Base-by-base conservation (phyloP, 1,139 yeast genomes). In the Lodderomyces margitis region DNA sequence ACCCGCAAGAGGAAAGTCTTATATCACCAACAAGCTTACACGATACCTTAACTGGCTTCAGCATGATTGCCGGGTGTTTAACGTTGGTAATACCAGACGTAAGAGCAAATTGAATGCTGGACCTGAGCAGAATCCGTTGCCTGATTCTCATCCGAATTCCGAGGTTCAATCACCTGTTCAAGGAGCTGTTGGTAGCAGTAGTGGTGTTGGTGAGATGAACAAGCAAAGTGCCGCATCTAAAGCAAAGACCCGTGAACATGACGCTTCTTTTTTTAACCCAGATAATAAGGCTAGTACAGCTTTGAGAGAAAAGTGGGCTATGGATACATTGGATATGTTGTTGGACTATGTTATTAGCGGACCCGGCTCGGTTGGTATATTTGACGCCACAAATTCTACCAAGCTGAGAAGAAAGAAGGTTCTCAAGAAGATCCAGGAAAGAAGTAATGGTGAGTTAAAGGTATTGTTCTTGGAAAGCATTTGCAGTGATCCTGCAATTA, bases 301-400 rank as follows among this genome's bases (percentile, higher is more conserved):
- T 21, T 68, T 89, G 39, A 75, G 98, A 47, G 98, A 92, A 53
- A 80, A 84, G 59, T 91, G 98, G 97, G 98, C 98, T 0, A 83
- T 86, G 81, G 96, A 91, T 51, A 92, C 98, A 0, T 68, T 92
- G 45, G 95, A 88, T 47, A 87, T 85, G 55, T 65, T 92, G 46
- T 70, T 92, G 31, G 94, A 88, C 54, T 91, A 87, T 61, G 78
- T 92, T 5, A 62, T 88, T 41, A 74, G 78, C 21, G 95, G 91
- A 0, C 79, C 82, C 24, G 98, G 98, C 2, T 83, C 91, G 3
- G 97, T 91, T 11, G 98, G 97, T 2, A 88, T 92, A 12, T 83
- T 92, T 56, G 98, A 92, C 64, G 98, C 98, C 1, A 89, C 96
- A 4, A 92, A 92, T 60, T 86, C 96, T 2, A 92, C 97, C 1